These are phyloP conservation scores for Pseudozyma thailandica DNA, from an alignment of 1,284 basidiomycete species.

Conservation along the genomic window DNA sequence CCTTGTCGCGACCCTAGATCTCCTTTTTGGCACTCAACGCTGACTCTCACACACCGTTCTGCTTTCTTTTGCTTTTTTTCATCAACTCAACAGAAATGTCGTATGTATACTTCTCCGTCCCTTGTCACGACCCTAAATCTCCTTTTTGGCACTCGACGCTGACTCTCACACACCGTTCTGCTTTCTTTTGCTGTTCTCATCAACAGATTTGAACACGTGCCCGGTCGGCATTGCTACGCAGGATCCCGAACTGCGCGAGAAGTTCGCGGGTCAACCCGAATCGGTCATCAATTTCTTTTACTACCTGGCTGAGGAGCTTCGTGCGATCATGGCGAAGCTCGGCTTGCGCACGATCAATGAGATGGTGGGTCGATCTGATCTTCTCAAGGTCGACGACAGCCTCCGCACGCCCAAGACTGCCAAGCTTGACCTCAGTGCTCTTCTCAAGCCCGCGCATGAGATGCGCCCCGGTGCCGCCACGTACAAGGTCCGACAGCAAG, in stretches of 20 bases:
- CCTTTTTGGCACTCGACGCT: no score
- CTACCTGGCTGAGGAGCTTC: constrained; percentile 62
- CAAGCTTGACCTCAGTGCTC: constrained; percentile 55
- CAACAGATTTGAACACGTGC: constrained; percentile 59
- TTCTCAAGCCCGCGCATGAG: constrained; percentile 63
- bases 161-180: no score
- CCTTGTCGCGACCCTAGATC: no score
- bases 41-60: no score
- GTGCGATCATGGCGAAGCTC: constrained; percentile 64
- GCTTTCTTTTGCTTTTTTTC: no score
- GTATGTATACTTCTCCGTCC: not conserved
- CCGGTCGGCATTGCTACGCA: constrained; percentile 63
- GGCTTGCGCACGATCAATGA: constrained; percentile 65
- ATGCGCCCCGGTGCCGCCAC: constrained; percentile 66
- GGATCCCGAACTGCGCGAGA: constrained; percentile 62
- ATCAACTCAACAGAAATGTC: no score
- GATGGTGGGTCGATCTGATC: constrained; percentile 63
- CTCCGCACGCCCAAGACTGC: constrained; percentile 60
- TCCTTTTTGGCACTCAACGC: no score
- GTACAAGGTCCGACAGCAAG: constrained; percentile 66
- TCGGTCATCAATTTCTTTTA: constrained; percentile 66
- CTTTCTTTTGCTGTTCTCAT: no score
- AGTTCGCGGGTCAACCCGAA: constrained; percentile 65
- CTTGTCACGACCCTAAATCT: no score
- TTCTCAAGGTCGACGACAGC: constrained; percentile 58